Evolutionary conservation across 371 early-diverging fungal genomes (phyloP).

Genomic region (Cladochytrium tenue): DNA sequence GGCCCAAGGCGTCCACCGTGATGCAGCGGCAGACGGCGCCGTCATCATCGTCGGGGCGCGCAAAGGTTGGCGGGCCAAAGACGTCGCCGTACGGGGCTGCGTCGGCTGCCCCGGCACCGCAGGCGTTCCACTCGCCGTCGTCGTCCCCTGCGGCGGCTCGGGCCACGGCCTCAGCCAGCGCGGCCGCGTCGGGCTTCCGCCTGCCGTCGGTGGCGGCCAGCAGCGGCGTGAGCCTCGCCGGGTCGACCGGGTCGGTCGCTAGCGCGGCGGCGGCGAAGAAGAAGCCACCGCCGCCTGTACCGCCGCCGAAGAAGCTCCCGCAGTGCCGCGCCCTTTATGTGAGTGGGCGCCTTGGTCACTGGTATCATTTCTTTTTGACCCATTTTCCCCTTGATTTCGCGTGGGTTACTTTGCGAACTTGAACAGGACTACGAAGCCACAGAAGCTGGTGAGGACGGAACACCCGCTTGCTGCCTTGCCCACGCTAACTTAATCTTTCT

Average conservation of each 20-base stretch:
- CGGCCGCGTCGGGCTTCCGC: not conserved
- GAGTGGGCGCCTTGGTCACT: too few species aligned
- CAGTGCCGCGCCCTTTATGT: conserved; percentile 49
- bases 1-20: conserved; percentile 32
- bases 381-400: not conserved
- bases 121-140: conserved; percentile 8
- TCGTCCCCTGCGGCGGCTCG: conserved; percentile 1
- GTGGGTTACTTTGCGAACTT: not conserved
- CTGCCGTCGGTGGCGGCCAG: too few species aligned
- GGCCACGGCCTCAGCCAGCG: not conserved
- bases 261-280: conserved; percentile 36
- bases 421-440: conserved; percentile 46
- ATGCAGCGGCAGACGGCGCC: conserved; percentile 16
- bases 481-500: conserved; percentile 6
- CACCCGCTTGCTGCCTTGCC: too few species aligned
- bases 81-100: not conserved
- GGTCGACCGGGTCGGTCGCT: conserved; percentile 2
- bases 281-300: conserved; percentile 49
- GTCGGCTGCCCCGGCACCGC: too few species aligned
- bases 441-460: conserved; percentile 39
- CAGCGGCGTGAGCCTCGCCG: not conserved
- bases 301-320: conserved; percentile 55
- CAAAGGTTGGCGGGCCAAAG: not conserved
- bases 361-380: too few species aligned
- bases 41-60: not conserved